These are phyloP conservation scores for Curvularia sp. DNA, from an alignment of 2,329 filamentous ascomycete genomes.

Conservation along the genomic window DNA sequence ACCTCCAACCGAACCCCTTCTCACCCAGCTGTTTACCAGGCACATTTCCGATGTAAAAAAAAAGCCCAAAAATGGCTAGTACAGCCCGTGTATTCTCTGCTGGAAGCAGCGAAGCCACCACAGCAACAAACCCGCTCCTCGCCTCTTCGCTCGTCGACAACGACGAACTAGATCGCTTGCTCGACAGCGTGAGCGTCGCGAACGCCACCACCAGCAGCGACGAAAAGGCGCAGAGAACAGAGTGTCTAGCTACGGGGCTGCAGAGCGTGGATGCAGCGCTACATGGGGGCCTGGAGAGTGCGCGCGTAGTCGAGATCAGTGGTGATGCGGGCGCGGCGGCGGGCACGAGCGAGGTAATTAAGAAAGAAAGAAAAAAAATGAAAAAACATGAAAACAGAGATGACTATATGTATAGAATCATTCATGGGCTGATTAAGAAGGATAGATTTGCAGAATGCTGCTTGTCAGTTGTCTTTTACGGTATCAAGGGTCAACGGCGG, in stretches of 20 bases:
- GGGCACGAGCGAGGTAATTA: conserved; percentile 31
- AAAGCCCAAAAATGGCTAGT: background rate
- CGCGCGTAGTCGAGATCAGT: conserved; percentile 48
- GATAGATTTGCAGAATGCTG: conserved; percentile 38
- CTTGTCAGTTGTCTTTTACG: conserved; percentile 52
- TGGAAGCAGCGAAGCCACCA: background rate
- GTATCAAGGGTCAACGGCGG: conserved; percentile 39
- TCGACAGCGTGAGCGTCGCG: conserved; percentile 13
- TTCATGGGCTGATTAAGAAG: background rate
- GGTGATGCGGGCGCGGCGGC: conserved; percentile 39
- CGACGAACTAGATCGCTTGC: conserved; percentile 27
- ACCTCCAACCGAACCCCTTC: no score
- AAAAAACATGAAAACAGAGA: background rate
- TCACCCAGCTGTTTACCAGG: no score
- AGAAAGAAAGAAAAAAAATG: background rate
- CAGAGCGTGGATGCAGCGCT: conserved; percentile 49
- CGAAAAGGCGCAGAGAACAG: background rate
- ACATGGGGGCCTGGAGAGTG: conserved; percentile 49
- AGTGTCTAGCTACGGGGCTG: conserved; percentile 33
- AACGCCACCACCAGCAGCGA: background rate
- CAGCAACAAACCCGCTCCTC: conserved; percentile 27
- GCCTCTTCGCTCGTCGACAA: conserved; percentile 26
- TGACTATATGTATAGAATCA: no score
- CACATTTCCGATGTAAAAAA: background rate
- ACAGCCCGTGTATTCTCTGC: background rate